Evolutionary conservation across 495 filamentous ascomycete genomes (phyloP).

Genomic region (Penicillium herquei): DNA sequence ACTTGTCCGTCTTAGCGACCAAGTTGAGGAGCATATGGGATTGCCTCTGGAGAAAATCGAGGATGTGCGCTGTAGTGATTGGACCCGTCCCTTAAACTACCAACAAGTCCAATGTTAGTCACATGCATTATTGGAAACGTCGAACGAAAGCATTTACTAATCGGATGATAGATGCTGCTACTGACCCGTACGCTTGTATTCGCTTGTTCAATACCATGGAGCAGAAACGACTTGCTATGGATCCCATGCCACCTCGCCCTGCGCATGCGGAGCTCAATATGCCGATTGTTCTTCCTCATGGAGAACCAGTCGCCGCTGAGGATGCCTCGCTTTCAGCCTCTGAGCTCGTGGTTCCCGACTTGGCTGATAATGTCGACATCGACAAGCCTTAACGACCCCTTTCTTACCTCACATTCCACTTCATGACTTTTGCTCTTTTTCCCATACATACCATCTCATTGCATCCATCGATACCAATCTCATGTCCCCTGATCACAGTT

Average conservation of each 20-base stretch:
- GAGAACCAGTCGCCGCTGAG: neutral
- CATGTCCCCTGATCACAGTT: too few relatives aligned
- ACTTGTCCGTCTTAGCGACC: constrained; percentile 61
- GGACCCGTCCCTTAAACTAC: constrained; percentile 58
- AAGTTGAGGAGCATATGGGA: constrained; percentile 68
- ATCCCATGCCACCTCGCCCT: constrained; percentile 69
- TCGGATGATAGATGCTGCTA: constrained; percentile 63
- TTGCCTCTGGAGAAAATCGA: constrained; percentile 75
- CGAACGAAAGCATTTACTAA: constrained; percentile 1
- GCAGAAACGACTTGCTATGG: constrained; percentile 58
- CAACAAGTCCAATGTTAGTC: constrained; percentile 71
- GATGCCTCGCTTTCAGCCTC: neutral
- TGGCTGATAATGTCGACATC: neutral
- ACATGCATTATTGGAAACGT: neutral
- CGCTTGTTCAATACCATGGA: constrained; percentile 71
- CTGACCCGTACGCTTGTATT: constrained; percentile 78
- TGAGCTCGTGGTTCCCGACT: neutral
- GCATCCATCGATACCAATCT: too few relatives aligned
- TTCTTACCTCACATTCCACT: too few relatives aligned
- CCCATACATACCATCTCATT: too few relatives aligned
- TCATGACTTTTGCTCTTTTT: too few relatives aligned
- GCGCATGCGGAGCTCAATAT: constrained; percentile 61
- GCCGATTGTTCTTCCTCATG: constrained; percentile 45
- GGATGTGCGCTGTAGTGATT: constrained; percentile 68
- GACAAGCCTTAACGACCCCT: neutral